These are phyloP conservation scores for Babesia bigemina DNA, from an alignment of 169 alveolate genomes.

Conservation along the genomic window DNA sequence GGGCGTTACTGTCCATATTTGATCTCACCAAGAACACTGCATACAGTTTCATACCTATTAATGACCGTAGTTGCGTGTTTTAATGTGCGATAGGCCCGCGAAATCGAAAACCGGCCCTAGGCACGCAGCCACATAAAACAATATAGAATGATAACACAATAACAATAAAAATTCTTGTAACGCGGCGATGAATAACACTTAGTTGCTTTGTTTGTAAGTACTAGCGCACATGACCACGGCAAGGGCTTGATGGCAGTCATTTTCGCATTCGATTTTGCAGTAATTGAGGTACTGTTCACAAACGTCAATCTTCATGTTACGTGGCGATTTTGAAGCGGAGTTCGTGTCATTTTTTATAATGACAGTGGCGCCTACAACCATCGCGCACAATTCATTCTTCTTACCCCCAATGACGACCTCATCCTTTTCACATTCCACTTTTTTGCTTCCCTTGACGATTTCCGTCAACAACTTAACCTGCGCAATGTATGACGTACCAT, in stretches of 20 bases:
- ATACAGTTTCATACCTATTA: too few relatives aligned
- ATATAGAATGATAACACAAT: too few relatives aligned
- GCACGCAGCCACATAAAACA: too few relatives aligned
- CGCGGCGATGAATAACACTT: too few relatives aligned
- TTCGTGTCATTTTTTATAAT: not conserved
- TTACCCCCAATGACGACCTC: slow-evolving; percentile 36
- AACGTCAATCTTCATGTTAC: slow-evolving; percentile 7
- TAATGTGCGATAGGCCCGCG: too few relatives aligned
- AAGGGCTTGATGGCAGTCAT: slow-evolving; percentile 7
- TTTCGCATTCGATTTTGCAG: slow-evolving; percentile 8
- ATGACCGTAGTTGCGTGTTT: too few relatives aligned
- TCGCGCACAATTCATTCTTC: not conserved
- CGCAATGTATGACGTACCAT: too few relatives aligned
- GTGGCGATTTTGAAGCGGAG: not conserved
- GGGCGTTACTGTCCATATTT: too few relatives aligned
- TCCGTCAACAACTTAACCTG: slow-evolving; percentile 2
- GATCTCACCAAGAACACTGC: too few relatives aligned
- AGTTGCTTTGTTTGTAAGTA: not conserved
- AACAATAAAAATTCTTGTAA: too few relatives aligned
- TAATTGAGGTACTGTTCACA: slow-evolving; percentile 6
- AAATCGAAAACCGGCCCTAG: too few relatives aligned
- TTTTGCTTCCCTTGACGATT: not conserved
- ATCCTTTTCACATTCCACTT: slow-evolving; percentile 14
- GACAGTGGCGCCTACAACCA: not conserved
- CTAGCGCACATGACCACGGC: slow-evolving; percentile 14